Evolutionary conservation across 768 basidiomycete species (phyloP), one percentile per base, ranked within the genome.

Genomic region (Lentinula aciculospora): DNA sequence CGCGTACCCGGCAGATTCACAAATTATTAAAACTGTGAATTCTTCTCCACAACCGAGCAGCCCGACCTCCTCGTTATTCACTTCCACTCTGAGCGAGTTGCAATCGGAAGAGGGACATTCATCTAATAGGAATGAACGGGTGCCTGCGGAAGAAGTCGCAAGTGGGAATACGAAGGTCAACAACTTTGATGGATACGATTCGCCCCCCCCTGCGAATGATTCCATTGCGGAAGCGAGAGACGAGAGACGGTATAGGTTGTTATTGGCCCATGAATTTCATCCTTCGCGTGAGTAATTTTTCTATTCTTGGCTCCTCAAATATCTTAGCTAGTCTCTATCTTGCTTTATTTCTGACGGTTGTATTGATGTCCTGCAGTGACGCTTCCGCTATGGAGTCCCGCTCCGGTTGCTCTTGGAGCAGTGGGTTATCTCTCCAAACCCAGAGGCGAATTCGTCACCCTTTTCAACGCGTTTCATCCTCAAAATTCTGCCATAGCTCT

Each of bases 371-470:
- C 58, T 46, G 25, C 51, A 86, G 85, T 89, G 58, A 81, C 76
- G 0, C 68, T 86, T 21, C 86, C 90, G 6, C 70, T 92, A 5
- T 94, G 90, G 90, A 76, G 74, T 4, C 91, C 91, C 1, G 71
- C 79, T 3, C 75, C 64, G 4, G 80, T 92, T 0, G 67, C 76
- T 12, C 70, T 92, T 2, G 92, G 91, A 6, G 83, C 85, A 2
- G 85, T 93, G 8, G 92, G 92, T 2, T 94, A 88, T 66, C 71
- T 92, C 25, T 76, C 74, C 32, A 88, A 85, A 62, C 81, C 85
- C 0, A 69, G 70, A n/a, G 91, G 90, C 2, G 69, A 72, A 45
- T 94, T 94, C 62, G 70, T 89, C 58, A 85, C 83, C 7, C 73
- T 92, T 6, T 84, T 91, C 71, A 88, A 91, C 67, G 81, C 86